Evolutionary conservation across 768 basidiomycete genomes (phyloP), one percentile per base, ranked within the genome.

Genomic region (Rhodosporidiobolus odoratus): DNA sequence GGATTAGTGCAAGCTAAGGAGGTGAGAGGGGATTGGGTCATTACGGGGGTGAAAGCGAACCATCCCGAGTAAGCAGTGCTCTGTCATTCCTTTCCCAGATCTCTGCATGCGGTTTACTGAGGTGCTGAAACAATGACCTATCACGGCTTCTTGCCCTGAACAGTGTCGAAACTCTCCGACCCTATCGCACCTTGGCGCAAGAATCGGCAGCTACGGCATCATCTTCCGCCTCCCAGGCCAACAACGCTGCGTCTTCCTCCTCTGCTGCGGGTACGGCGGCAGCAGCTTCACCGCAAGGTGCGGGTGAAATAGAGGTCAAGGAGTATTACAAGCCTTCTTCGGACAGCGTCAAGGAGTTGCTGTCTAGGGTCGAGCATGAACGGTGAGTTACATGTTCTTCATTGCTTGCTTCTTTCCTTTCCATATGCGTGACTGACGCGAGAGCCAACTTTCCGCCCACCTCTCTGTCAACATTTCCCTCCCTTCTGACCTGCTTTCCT

Each of bases 21-120:
- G 57, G 60, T 68, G 19, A 67, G 58, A 34, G 73, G 73, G 1
- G 73, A 74, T 15, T 35, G 57, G 56, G n/a, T 71, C 34, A 60
- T 74, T 15, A 48, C 57, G 40, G 56, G 45, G 32, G 66, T 68
- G 30, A 65, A 71, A 25, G 50, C 16, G 21, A 30, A 21, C 32
- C 62, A 74, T 40, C 34, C 59, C 1, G 73, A 74, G 62, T 52
- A 7, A 50, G 48, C 25, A 16, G 34, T 34, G 54, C 54, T n/a
- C 57, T 3, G 52, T 54, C 52, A 3, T 5, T 40, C 37, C 13
- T 38, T 38, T 38, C 35, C 35, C 9, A 9, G 17, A 9, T 25
- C 4, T 25, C 23, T 38, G n/a, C n/a, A n/a, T n/a, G n/a, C n/a
- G n/a, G n/a, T n/a, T n/a, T n/a, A n/a, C n/a, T n/a, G n/a, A n/a